A percentile compares a stretch with the other conserved stretches of the same genome.
These are phyloP conservation scores for Diaporthe batatas DNA, from an alignment of 2,329 filamentous ascomycete species.

Conservation along the genomic window DNA sequence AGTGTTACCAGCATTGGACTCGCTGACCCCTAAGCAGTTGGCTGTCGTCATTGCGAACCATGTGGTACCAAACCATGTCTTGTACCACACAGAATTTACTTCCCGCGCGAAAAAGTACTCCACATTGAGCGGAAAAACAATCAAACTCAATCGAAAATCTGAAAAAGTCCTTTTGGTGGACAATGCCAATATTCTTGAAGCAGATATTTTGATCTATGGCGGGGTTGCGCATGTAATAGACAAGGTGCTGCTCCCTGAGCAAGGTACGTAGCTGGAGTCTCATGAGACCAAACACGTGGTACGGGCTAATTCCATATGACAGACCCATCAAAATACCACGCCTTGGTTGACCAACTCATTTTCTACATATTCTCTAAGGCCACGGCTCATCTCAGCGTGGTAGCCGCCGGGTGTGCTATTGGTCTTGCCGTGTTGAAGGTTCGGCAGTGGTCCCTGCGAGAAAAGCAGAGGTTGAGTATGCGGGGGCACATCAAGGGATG, in stretches of 20 bases:
- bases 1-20: not conserved
- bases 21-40: not conserved
- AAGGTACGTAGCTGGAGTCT: conserved; percentile 1
- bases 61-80: not conserved
- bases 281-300: not conserved
- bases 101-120: not conserved
- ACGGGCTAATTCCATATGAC: not conserved
- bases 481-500: not conserved
- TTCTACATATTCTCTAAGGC: not conserved
- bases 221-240: conserved; percentile 15
- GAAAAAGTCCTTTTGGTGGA: not conserved
- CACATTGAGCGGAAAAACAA: not conserved
- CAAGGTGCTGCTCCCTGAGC: not conserved
- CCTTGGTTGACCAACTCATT: not conserved
- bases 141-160: not conserved
- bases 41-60: conserved; percentile 5
- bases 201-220: not conserved
- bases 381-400: not conserved
- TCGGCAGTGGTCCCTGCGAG: not conserved
- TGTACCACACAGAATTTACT: not conserved
- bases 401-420: conserved; percentile 5
- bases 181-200: not conserved
- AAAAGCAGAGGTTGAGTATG: no score
- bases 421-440: not conserved
- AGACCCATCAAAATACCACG: not conserved